These are phyloP conservation scores for Pseudotsuga menziesii DNA, from an alignment of 75 land plant genomes.

Conservation along the genomic window DNA sequence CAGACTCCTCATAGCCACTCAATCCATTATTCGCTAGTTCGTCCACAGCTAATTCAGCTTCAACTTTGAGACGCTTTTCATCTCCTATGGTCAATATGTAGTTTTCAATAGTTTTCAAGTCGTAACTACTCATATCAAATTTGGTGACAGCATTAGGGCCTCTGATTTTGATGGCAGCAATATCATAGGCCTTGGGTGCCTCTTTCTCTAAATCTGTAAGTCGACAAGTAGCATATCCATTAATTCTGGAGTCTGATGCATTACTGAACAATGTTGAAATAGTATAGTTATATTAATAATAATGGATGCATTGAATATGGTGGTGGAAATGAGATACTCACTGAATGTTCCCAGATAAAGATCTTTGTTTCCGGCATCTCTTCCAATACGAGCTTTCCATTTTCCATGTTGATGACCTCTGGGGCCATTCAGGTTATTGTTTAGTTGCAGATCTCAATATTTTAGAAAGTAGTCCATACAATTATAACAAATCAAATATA, in stretches of 20 bases:
- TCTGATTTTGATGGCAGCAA: conserved; percentile 50
- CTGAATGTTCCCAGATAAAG: conserved; percentile 60
- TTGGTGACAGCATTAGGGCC: conserved; percentile 51
- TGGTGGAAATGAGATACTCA: conserved; percentile 13
- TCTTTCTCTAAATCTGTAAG: conserved; percentile 48
- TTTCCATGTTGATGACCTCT: conserved; percentile 64
- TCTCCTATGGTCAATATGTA: conserved; percentile 4
- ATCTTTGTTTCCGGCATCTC: conserved; percentile 61
- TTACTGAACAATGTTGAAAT: too few relatives aligned
- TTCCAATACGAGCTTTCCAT: conserved; percentile 67
- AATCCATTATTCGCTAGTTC: background rate
- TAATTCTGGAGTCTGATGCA: too few relatives aligned
- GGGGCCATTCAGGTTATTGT: background rate
- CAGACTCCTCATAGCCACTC: background rate
- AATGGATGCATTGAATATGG: too few relatives aligned
- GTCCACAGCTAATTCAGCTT: conserved; percentile 1
- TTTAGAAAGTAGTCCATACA: too few relatives aligned
- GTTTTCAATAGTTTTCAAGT: conserved; percentile 25
- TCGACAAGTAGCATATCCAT: too few relatives aligned
- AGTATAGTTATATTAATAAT: too few relatives aligned
- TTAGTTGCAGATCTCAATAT: too few relatives aligned
- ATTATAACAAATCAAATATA: background rate
- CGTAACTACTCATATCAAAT: conserved; percentile 45
- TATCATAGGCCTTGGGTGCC: conserved; percentile 56
- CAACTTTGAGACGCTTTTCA: background rate